These are phyloP conservation scores for Cylindrotheca fusiformis DNA, from an alignment of 108 stramenopile species.

Conservation along the genomic window DNA sequence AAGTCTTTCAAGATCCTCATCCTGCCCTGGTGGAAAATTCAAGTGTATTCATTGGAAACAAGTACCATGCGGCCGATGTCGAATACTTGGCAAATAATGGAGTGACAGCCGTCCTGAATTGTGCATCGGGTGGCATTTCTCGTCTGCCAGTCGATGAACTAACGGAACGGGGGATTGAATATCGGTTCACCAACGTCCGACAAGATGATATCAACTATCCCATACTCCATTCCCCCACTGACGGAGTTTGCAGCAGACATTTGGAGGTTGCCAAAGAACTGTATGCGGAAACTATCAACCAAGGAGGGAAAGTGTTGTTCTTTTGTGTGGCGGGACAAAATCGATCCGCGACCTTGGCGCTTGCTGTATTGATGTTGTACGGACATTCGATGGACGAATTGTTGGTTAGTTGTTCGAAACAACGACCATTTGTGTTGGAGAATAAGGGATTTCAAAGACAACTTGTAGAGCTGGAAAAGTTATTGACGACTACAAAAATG, in stretches of 20 bases:
- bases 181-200: conserved; percentile 71
- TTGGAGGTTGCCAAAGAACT: conserved; percentile 55
- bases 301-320: conserved; percentile 50
- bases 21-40: conserved; percentile 20
- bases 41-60: conserved; percentile 60
- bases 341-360: conserved; percentile 53
- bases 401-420: conserved; percentile 35
- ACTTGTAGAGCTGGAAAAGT: conserved; percentile 60
- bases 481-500: conserved; percentile 18
- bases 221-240: conserved; percentile 49
- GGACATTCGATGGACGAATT: conserved; percentile 52
- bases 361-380: conserved; percentile 46
- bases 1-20: conserved; percentile 28
- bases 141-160: conserved; percentile 66
- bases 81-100: conserved; percentile 44
- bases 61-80: conserved; percentile 60
- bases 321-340: conserved; percentile 84
- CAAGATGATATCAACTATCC: conserved; percentile 69
- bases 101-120: conserved; percentile 73
- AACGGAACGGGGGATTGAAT: conserved; percentile 53
- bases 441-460: conserved; percentile 76
- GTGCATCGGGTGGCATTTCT: conserved; percentile 71
- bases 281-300: conserved; percentile 40
- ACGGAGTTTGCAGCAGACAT: conserved; percentile 39
- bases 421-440: conserved; percentile 67